These are phyloP conservation scores for Schoenoplectus triqueter DNA, from an alignment of 202 grass and related monocot species.

Conservation along the genomic window DNA sequence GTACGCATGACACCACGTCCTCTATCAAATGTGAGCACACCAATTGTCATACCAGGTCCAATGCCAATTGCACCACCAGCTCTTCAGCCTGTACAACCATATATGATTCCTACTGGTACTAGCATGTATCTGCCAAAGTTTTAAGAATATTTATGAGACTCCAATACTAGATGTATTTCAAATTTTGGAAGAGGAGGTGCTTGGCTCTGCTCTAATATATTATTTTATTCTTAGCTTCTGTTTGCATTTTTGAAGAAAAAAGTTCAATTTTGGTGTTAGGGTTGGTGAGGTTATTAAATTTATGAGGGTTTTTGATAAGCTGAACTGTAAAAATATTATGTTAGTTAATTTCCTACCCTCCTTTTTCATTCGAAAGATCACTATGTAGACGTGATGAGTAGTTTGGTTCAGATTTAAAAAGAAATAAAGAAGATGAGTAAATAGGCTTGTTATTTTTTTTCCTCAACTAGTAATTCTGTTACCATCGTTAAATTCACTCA, in stretches of 20 bases:
- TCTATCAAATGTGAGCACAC: constrained; percentile 55
- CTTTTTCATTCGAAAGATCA: constrained; percentile 18
- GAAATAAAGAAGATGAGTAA: constrained; percentile 12
- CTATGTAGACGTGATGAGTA: constrained; percentile 34
- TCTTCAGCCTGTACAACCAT: constrained; percentile 54
- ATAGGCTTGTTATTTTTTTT: background rate
- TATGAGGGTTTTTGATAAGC: constrained; percentile 29
- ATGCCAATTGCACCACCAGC: constrained; percentile 64
- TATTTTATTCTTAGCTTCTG: constrained; percentile 29
- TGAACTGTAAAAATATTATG: constrained; percentile 28
- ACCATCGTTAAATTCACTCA: no score
- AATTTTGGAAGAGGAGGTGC: constrained; percentile 24
- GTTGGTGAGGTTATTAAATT: constrained; percentile 25
- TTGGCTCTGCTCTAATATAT: constrained; percentile 13
- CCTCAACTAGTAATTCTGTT: constrained; percentile 18
- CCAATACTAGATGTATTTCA: constrained; percentile 23
- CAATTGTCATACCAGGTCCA: constrained; percentile 54
- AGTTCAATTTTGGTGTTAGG: constrained; percentile 31
- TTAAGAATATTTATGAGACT: constrained; percentile 48
- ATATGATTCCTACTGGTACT: constrained; percentile 65
- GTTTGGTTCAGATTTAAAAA: constrained; percentile 28
- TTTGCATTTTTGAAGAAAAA: constrained; percentile 27
- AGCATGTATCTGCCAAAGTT: constrained; percentile 57
- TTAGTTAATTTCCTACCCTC: constrained; percentile 27
- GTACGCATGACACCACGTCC: constrained; percentile 52